Evolutionary conservation across 805 yeast species (phyloP).

Genomic region (Wickerhamiella bombiphila): DNA sequence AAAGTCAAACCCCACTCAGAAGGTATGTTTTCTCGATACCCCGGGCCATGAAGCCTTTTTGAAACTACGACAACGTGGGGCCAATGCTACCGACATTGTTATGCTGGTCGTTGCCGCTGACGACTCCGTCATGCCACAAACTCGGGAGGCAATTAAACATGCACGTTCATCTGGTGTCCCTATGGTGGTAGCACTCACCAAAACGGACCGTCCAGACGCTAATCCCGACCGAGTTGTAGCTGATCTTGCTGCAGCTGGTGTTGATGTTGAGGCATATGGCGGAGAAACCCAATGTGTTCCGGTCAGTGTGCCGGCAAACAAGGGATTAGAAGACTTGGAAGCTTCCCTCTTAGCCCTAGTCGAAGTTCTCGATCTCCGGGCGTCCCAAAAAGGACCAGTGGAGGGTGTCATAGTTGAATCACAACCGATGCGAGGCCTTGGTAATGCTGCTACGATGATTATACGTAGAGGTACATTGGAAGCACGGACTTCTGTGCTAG

Average conservation of each 20-base stretch:
- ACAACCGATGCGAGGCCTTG: constrained; percentile 64
- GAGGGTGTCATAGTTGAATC: constrained; percentile 92
- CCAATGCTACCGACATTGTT: constrained; percentile 82
- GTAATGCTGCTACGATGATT: constrained; percentile 72
- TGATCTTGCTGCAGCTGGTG: constrained; percentile 62
- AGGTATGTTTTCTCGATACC: constrained; percentile 83
- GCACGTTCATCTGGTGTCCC: constrained; percentile 71
- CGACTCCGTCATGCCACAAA: constrained; percentile 96
- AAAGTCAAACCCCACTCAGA: constrained; percentile 53
- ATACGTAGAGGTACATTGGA: constrained; percentile 65
- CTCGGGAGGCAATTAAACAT: constrained; percentile 88
- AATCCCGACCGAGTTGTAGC: constrained; percentile 61
- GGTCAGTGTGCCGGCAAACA: constrained; percentile 80
- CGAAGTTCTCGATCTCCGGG: constrained; percentile 66
- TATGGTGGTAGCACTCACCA: constrained; percentile 80
- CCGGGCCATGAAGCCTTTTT: constrained; percentile 97
- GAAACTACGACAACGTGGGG: constrained; percentile 94
- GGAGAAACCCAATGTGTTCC: constrained; percentile 86
- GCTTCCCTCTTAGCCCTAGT: constrained; percentile 77
- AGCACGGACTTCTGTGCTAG: constrained; percentile 48
- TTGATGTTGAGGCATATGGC: constrained; percentile 84
- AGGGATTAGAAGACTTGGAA: constrained; percentile 78
- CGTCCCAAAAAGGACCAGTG: constrained; percentile 32
- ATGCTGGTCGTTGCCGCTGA: constrained; percentile 92
- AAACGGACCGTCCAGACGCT: constrained; percentile 70